phyloP scores from a whole-genome alignment of 164 flowering plant genomes.

The Vitis cinerea region DNA sequence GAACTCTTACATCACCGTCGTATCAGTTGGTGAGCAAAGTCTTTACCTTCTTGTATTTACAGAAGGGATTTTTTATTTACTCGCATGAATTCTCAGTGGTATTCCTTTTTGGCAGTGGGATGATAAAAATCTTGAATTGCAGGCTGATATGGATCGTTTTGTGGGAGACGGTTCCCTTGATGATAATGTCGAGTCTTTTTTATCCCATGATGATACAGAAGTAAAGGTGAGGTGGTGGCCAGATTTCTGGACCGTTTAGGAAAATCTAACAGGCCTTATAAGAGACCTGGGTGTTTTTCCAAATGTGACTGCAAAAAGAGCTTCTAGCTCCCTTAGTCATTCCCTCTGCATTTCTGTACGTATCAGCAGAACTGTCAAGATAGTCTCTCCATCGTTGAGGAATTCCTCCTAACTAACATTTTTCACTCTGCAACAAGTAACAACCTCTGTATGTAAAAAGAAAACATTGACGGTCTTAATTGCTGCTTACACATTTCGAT shows the following conservation, averaged over 20 bases:
- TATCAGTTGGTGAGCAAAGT: constrained; percentile 72
- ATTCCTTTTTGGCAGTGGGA: constrained; percentile 77
- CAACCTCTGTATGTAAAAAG: too few species aligned
- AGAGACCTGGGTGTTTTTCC: neutral
- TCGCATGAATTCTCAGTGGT: constrained; percentile 35
- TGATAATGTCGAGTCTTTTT: constrained; percentile 93
- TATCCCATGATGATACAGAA: constrained; percentile 88
- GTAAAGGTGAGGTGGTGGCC: constrained; percentile 54
- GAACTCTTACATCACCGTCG: constrained; percentile 84
- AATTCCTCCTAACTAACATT: too few species aligned
- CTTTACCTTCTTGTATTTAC: constrained; percentile 5
- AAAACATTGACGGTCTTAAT: too few species aligned
- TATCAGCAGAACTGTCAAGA: too few species aligned
- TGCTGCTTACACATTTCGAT: too few species aligned
- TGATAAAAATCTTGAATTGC: constrained; percentile 81
- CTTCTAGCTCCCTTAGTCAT: neutral
- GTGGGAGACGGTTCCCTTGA: constrained; percentile 89
- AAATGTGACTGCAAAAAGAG: neutral
- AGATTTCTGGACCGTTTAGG: too few species aligned
- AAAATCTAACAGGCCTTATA: too few species aligned
- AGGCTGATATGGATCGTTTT: constrained; percentile 87
- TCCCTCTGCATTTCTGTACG: neutral
- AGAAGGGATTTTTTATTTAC: constrained; percentile 5
- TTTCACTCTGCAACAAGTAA: too few species aligned
- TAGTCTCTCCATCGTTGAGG: too few species aligned